These are phyloP conservation scores for Acidiella bohemica DNA, from an alignment of 495 filamentous ascomycete species.

Conservation along the genomic window DNA sequence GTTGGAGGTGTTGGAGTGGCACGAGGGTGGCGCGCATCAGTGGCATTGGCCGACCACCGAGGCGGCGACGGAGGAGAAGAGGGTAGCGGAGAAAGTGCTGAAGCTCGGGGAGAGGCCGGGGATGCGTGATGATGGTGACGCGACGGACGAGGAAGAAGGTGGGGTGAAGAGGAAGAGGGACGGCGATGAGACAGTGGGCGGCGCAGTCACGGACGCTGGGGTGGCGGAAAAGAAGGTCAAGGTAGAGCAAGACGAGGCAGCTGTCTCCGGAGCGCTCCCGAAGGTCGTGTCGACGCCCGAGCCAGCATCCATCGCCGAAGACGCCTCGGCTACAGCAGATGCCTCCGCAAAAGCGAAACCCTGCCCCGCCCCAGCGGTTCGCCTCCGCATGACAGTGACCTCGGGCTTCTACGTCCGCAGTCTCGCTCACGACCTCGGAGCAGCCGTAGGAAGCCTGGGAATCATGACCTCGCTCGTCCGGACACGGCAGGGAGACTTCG, in stretches of 20 bases:
- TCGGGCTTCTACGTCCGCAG: conserved; percentile 97
- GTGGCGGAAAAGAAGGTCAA: background rate
- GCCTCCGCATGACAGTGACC: conserved; percentile 79
- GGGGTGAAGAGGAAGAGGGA: conserved; percentile 14
- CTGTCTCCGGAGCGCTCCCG: background rate
- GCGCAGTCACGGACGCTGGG: background rate
- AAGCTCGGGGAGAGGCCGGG: conserved; percentile 12
- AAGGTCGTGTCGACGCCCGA: no score
- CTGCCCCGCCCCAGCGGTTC: conserved; percentile 53
- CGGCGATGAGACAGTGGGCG: conserved; percentile 2
- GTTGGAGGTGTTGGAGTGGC: conserved; percentile 74
- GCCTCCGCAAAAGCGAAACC: conserved; percentile 19
- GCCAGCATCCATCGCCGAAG: no score
- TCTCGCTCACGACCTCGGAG: conserved; percentile 80
- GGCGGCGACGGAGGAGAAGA: conserved; percentile 55
- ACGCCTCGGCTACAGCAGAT: background rate
- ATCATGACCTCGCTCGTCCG: conserved; percentile 79
- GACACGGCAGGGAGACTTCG: conserved; percentile 66
- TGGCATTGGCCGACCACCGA: conserved; percentile 61
- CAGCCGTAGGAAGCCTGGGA: conserved; percentile 63
- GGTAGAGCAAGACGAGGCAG: conserved; percentile 1
- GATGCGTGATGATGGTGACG: background rate
- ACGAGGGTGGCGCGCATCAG: conserved; percentile 66
- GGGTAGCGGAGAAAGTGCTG: conserved; percentile 53
- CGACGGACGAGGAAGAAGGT: background rate